Evolutionary conservation across 2,329 filamentous ascomycete species (phyloP), one percentile per base, ranked within the genome.

Genomic region (Zymoseptoria pseudotritici): DNA sequence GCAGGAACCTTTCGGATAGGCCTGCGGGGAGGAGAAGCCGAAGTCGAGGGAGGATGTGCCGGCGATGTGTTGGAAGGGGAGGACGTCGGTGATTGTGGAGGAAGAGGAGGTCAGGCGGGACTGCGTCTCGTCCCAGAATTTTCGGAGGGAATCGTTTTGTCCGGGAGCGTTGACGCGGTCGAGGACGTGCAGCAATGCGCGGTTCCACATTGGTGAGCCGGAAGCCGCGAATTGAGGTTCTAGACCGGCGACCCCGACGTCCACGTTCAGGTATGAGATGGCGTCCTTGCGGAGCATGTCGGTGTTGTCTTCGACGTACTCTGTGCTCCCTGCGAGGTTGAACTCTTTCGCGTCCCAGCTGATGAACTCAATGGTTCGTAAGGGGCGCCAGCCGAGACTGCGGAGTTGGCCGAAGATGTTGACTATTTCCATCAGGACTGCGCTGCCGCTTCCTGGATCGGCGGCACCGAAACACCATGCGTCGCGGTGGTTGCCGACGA

Each of bases 341-440:
- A 96, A 97, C 74, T 93, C 91, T 67, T 88, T 88, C 3, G 85
- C 94, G 73, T 99, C 94, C 94, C 94, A 99, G 36, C 90, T 96
- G 70, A 92, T 91, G 74, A 99, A 97, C 73, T 96, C 89, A 65
- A 99, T 96, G 3, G 91, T 95, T n/a, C 94, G 87, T 17, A 96
- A 80, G 1, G 94, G 94, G 24, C 89, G 83, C 94, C 94, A 99
- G 57, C 92, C 93, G 59, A 86, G 83, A 17, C 80, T 75, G 21
- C 86, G 80, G 17, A 97, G 82, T 64, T 90, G 85, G 50, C 91
- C 91, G 68, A 99, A 90, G 54, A 96, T 86, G 52, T 89, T 86
- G 21, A 89, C 86, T 60, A 97, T 81, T 76, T 99, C 94, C 57
- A 97, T 82, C 82, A 99, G 88, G 50, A 97, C 82, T 4, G 93